Evolutionary conservation across 1,139 yeast genomes (phyloP), one percentile per base, ranked within the genome.

Genomic region (Hansenula lynferdii): DNA sequence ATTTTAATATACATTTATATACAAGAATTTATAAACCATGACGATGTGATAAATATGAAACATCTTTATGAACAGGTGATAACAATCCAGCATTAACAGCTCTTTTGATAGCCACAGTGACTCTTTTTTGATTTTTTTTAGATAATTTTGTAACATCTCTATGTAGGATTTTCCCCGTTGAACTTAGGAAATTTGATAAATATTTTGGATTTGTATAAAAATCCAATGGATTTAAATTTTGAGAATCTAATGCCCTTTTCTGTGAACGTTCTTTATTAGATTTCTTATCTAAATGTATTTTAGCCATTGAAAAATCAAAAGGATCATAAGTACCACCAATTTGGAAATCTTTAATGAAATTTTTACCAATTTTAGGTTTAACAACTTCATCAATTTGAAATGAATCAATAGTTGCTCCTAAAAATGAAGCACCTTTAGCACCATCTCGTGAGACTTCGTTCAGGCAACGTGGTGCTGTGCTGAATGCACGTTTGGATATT

Each of bases 21-120:
- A 19, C 11, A 28, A 15, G 24, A 4, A 4, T 26, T 19, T 28
- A 19, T n/a, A 28, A 9, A 5, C 32, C 32, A 21, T 20, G n/a
- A 21, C 32, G 32, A 23, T 37, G 30, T 12, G 22, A 8, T 21
- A 37, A 23, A 11, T 24, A 21, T 48, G 66, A 49, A 43, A 67
- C 64, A 55, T 78, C 81, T 54, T 68, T 75, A 49, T 80, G 84
- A 20, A 77, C 79, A 47, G 77, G 64, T 31, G 85, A 74, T 58
- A 84, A 64, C 41, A 82, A 63, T 0, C 92, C 94, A 45, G 77
- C 71, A 8, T 78, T 73, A 58, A 85, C 76, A 8, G 87, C 80
- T 48, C 89, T 70, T 57, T 79, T 77, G 30, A 84, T 69, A 28
- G 92, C 87, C 46, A 72, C 79, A 1, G 84, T 65, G 53, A 84